Conservation (phyloP, 352 stramenopile species). For the Pythium phragmitis region DNA sequence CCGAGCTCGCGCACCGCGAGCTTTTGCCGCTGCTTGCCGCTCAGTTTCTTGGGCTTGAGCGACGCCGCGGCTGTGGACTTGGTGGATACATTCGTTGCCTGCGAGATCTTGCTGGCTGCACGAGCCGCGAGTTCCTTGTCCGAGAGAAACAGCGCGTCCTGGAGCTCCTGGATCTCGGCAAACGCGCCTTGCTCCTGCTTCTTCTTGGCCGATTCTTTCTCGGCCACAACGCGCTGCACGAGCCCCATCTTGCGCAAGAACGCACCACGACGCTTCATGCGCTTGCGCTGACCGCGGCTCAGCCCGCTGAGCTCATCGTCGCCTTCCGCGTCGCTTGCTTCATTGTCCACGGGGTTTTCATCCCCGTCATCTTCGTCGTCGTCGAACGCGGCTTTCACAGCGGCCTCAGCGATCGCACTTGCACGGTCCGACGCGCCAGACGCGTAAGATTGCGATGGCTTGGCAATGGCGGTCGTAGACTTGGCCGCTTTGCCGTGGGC, state of each 20-base stretch:
- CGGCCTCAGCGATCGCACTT: constrained; percentile 42
- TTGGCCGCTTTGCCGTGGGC: constrained; percentile 50
- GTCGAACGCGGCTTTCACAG: constrained; percentile 63
- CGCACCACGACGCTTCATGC: constrained; percentile 72
- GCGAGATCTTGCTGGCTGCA: constrained; percentile 27
- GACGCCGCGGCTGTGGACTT: not conserved
- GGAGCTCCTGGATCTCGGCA: constrained; percentile 63
- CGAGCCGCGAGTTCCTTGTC: constrained; percentile 35
- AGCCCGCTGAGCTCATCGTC: constrained; percentile 34
- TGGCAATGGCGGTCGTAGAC: constrained; percentile 35
- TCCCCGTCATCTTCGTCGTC: constrained; percentile 34
- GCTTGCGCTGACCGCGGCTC: constrained; percentile 83
- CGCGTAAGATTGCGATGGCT: constrained; percentile 10
- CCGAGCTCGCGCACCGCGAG: constrained; percentile 79
- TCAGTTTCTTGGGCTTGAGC: constrained; percentile 50
- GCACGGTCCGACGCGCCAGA: constrained; percentile 14
- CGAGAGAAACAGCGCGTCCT: constrained; percentile 67
- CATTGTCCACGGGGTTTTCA: constrained; percentile 32
- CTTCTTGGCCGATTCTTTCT: constrained; percentile 51
- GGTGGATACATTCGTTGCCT: constrained; percentile 26
- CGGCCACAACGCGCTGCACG: constrained; percentile 58
- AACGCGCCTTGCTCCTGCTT: constrained; percentile 60
- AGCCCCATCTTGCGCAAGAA: constrained; percentile 89
- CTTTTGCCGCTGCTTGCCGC: constrained; percentile 81
- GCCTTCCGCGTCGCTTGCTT: constrained; percentile 30